Percentiles rank a stretch among this genome's conserved stretches.
These are phyloP conservation scores for Epichloe typhina DNA, from an alignment of 2,329 filamentous ascomycete species.

Conservation along the genomic window DNA sequence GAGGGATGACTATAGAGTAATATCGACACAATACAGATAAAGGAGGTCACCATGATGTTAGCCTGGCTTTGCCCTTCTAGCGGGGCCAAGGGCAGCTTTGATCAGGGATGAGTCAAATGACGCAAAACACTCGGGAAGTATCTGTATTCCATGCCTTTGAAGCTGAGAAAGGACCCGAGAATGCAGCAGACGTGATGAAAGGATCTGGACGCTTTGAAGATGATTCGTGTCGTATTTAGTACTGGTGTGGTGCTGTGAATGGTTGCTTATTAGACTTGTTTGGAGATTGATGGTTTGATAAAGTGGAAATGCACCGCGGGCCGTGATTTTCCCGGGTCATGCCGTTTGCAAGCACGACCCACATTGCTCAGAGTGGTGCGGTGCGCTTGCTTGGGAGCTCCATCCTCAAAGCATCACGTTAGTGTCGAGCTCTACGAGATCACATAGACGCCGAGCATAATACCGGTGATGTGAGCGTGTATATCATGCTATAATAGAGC, in stretches of 20 bases:
- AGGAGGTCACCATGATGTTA: not conserved
- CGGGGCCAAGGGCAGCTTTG: not conserved
- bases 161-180: no score
- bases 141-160: no score
- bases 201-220: not conserved
- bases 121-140: not conserved
- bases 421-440: not conserved
- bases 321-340: not conserved
- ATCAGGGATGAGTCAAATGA: not conserved
- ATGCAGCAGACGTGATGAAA: not conserved
- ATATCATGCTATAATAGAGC: not conserved
- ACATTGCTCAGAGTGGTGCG: not conserved
- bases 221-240: no score
- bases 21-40: not conserved
- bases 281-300: no score
- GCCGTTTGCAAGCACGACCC: not conserved
- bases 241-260: no score
- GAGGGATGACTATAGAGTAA: not conserved
- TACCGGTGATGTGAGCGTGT: constrained; percentile 5
- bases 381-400: no score
- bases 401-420: not conserved
- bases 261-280: no score
- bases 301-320: not conserved
- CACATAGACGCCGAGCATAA: not conserved
- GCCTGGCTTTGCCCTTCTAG: constrained; percentile 1